Evolutionary conservation across 768 basidiomycete genomes (phyloP).

Genomic region (Suillus bovinus): DNA sequence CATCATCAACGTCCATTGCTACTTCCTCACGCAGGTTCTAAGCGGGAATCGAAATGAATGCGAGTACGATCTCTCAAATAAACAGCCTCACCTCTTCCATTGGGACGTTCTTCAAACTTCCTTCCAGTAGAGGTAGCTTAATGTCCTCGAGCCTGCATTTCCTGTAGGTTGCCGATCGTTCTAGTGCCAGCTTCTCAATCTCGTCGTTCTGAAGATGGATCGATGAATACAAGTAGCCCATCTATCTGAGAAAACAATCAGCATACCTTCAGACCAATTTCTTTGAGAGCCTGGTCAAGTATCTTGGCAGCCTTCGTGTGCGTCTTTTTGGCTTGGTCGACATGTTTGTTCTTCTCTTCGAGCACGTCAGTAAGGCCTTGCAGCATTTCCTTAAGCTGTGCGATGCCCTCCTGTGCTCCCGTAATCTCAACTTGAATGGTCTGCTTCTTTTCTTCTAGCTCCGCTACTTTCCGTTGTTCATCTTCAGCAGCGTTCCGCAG

Average conservation of each 20-base stretch:
- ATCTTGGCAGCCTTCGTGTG: constrained; percentile 69
- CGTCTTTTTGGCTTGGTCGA: constrained; percentile 76
- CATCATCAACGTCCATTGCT: constrained; percentile 91
- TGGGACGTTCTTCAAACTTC: constrained; percentile 82
- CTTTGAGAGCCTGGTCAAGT: constrained; percentile 87
- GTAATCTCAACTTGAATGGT: constrained; percentile 60
- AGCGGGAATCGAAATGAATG: constrained; percentile 12
- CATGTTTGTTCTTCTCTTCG: constrained; percentile 70
- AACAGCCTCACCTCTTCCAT: constrained; percentile 80
- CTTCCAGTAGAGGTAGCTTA: constrained; percentile 71
- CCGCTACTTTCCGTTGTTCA: constrained; percentile 55
- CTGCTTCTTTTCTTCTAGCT: constrained; percentile 54
- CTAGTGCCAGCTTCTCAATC: constrained; percentile 84
- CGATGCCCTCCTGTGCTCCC: constrained; percentile 54
- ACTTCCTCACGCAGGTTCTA: constrained; percentile 83
- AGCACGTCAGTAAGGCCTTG: constrained; percentile 58
- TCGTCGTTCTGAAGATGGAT: constrained; percentile 66
- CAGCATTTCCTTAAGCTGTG: constrained; percentile 60
- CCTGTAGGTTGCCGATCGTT: constrained; percentile 84
- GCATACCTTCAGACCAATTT: constrained; percentile 77
- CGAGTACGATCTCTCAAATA: not conserved
- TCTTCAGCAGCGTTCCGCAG: constrained; percentile 52
- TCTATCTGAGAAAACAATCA: constrained; percentile 14
- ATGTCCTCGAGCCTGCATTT: constrained; percentile 95
- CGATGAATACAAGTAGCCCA: not conserved